Base-by-base conservation (phyloP, 1,139 yeast species). In the Protomyces gravidus region DNA sequence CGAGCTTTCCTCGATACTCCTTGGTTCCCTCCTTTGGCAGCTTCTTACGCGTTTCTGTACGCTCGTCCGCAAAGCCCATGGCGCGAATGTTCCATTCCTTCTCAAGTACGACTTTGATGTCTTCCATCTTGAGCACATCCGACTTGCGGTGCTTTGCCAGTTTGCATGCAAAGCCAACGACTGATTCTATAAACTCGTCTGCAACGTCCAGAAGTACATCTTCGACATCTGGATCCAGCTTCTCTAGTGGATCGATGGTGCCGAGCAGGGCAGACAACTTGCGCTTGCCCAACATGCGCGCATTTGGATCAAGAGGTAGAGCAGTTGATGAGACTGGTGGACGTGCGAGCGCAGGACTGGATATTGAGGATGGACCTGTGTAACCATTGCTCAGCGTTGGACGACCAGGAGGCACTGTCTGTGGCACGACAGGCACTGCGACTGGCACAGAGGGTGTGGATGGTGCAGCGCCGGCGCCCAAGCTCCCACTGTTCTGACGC, bases 21-120 rank as follows among this genome's bases (percentile, higher is more conserved):
- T 80, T 72, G 46, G 87, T 83, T 2, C 97, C 92, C 59, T 80
- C 84, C 39, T 53, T 53, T 13, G 51, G 46, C 80, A 89, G 84
- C 70, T 86, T 86, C 66, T 96, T 78, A 25, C 89, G 85, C 64
- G 88, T 82, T 67, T 95, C 79, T 50, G 90, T 85, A 68, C 90
- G 97, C 72, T 92, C 98, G 66, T 89, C 82, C 17, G 95, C 82
- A 71, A 84, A 89, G 1, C 98, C 98, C 0, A 98, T 97, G 28
- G 92, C 81, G 66, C 95, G 80, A 63, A 92, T 88, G 70, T 90
- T 90, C 97, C 97, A 92, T 70, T 90, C 92, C 66, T 90, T 82
- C 68, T 94, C 98, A 67, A 92, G 76, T 71, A 92, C 96, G 61
- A 92, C 74, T 72, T 92, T 98, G 55, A 94, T 81, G 71, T 92